phyloP scores from a whole-genome alignment of 345 rosid genomes.

The Zanthoxylum bungeanum region DNA sequence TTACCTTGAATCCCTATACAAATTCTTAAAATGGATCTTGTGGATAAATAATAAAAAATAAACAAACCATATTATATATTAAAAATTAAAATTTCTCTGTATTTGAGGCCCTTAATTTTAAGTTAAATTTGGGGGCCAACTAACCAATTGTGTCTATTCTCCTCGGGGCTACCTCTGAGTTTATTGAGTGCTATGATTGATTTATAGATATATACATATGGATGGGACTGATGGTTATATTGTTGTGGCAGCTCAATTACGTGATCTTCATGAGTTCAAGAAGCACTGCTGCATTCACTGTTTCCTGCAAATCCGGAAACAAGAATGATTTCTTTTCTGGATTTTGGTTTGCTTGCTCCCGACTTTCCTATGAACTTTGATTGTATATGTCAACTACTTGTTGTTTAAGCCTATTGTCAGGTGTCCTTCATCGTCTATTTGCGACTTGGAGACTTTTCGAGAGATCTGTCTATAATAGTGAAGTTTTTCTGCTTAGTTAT shows the following conservation, averaged over 20 bases:
- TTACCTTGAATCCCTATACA: too few relatives aligned
- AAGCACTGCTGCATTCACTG: conserved; percentile 42
- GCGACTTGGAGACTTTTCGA: conserved; percentile 12
- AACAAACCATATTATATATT: too few relatives aligned
- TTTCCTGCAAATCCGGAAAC: conserved; percentile 66
- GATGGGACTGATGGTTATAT: not conserved
- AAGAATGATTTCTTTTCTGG: conserved; percentile 43
- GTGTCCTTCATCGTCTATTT: conserved; percentile 21
- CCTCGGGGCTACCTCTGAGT: too few relatives aligned
- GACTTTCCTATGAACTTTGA: conserved; percentile 34
- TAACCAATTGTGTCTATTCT: too few relatives aligned
- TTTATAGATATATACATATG: not conserved
- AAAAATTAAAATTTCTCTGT: too few relatives aligned
- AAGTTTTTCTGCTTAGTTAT: not conserved
- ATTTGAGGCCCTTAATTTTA: too few relatives aligned
- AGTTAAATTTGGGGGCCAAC: too few relatives aligned
- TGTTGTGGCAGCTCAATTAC: conserved; percentile 20
- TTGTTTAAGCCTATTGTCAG: conserved; percentile 37
- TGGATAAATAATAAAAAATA: too few relatives aligned
- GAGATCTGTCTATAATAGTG: conserved; percentile 11
- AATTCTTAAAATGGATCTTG: too few relatives aligned
- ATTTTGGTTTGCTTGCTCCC: conserved; percentile 45
- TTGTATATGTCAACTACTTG: conserved; percentile 29
- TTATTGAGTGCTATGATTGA: not conserved
- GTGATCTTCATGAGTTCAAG: conserved; percentile 50